Evolutionary conservation across 129 eudicot genomes (phyloP).

Genomic region (Arctium minus): DNA sequence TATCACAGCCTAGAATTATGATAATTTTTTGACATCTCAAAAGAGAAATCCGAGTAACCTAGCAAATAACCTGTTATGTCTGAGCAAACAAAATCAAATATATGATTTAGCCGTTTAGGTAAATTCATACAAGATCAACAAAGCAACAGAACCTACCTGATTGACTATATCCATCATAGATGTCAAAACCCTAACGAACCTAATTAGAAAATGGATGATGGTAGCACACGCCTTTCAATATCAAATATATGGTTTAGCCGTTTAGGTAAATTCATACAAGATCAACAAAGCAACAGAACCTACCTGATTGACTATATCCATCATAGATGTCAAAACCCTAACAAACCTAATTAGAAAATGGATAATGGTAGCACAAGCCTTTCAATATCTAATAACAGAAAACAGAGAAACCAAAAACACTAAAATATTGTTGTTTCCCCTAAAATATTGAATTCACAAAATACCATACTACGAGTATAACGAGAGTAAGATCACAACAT

Average conservation of each 20-base stretch:
- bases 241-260: not conserved
- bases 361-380: not conserved
- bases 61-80: not conserved
- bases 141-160: constrained; percentile 6
- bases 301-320: constrained; percentile 6
- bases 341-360: constrained; percentile 1
- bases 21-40: constrained; percentile 11
- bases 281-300: constrained; percentile 8
- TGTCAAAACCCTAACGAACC: constrained; percentile 13
- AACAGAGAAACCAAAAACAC: constrained; percentile 1
- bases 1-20: not conserved
- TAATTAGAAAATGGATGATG: not conserved
- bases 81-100: constrained; percentile 2
- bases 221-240: not conserved
- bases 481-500: not conserved
- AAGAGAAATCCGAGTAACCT: not conserved
- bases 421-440: constrained; percentile 11
- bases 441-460: not conserved
- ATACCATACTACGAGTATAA: not conserved
- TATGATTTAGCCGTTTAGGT: not conserved
- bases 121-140: constrained; percentile 13
- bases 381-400: not conserved
- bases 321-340: constrained; percentile 14
- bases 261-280: constrained; percentile 7
- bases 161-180: constrained; percentile 7